Evolutionary conservation across 139 green algal genomes (phyloP), one percentile per base, ranked within the genome.

Genomic region (Astrephomene gubernaculifera): DNA sequence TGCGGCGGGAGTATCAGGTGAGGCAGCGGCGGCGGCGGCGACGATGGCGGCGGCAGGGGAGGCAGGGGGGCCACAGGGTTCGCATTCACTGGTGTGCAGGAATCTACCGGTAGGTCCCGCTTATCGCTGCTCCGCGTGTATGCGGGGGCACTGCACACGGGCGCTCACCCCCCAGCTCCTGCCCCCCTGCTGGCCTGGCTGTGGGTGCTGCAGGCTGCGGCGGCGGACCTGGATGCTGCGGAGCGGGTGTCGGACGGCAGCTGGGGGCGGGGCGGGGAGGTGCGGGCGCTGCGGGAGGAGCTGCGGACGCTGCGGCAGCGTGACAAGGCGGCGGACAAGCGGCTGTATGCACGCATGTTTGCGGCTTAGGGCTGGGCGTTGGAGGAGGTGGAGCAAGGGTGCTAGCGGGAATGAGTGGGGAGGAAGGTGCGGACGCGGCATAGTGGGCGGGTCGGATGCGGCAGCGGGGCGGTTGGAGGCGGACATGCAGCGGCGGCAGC

Each of bases 1-100:
- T 14, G 44, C 45, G 31, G 65, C 65, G 38, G 8, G 65, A 78
- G 43, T 86, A 69, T 35, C 25, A 78, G 65, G 79, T 85, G 52
- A 1, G 49, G 27, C 2, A 29, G 21, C 2, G 39, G 35, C 35
- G 9, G 25, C 4, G n/a, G 33, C 38, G 8, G 33, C 33, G 33
- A n/a, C n/a, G n/a, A n/a, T n/a, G n/a, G n/a, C n/a, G n/a, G 12
- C 17, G 49, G 49, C 49, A 12, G 17, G 12, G 12, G 17, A 17
- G 49, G 49, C 49, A 57, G 49, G 12, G 17, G 49, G 49, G 12
- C 49, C 17, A 25, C 49, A 57, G 49, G 49, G 12, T 12, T 57
- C 12, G 12, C 49, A 25, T 17, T 12, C 49, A 17, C 49, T 57
- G 12, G 12, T 17, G 49, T 17, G 12, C 12, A 57, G 17, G 12